A percentile compares a stretch with the other conserved stretches of the same genome.
Evolutionary conservation across 495 filamentous ascomycete species (phyloP).

Genomic region (Rostrohypoxylon terebratum): DNA sequence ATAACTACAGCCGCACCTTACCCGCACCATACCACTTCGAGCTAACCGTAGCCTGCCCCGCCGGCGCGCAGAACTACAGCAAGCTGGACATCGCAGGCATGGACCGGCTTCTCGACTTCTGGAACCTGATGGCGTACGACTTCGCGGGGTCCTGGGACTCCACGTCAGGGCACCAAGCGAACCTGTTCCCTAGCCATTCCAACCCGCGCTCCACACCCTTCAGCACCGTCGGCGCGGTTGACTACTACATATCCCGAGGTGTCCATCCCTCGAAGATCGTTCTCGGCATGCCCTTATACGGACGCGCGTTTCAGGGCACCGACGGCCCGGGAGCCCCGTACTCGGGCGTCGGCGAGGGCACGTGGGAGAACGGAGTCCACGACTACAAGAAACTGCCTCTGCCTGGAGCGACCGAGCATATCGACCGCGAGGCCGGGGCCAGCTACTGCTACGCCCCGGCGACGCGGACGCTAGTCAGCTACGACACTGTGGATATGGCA

Average conservation of each 20-base stretch:
- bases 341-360: slow-evolving; percentile 76
- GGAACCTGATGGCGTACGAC: slow-evolving; percentile 93
- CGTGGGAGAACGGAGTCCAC: slow-evolving; percentile 89
- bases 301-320: slow-evolving; percentile 83
- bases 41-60: slow-evolving; percentile 80
- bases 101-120: slow-evolving; percentile 89
- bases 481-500: slow-evolving; percentile 78
- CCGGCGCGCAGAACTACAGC: slow-evolving; percentile 76
- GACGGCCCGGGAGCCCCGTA: slow-evolving; percentile 76
- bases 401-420: slow-evolving; percentile 62
- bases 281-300: slow-evolving; percentile 92
- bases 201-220: slow-evolving; percentile 78
- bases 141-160: slow-evolving; percentile 83
- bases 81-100: slow-evolving; percentile 79
- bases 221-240: slow-evolving; percentile 74
- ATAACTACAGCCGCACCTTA: slow-evolving; percentile 64
- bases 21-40: slow-evolving; percentile 71
- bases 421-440: slow-evolving; percentile 68
- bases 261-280: slow-evolving; percentile 76
- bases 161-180: slow-evolving; percentile 82
- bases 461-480: slow-evolving; percentile 75
- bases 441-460: slow-evolving; percentile 77
- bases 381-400: slow-evolving; percentile 81
- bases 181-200: slow-evolving; percentile 69
- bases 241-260: slow-evolving; percentile 73